phyloP scores from a whole-genome alignment of 345 rosid genomes.

The Anastatica hierochuntica region DNA sequence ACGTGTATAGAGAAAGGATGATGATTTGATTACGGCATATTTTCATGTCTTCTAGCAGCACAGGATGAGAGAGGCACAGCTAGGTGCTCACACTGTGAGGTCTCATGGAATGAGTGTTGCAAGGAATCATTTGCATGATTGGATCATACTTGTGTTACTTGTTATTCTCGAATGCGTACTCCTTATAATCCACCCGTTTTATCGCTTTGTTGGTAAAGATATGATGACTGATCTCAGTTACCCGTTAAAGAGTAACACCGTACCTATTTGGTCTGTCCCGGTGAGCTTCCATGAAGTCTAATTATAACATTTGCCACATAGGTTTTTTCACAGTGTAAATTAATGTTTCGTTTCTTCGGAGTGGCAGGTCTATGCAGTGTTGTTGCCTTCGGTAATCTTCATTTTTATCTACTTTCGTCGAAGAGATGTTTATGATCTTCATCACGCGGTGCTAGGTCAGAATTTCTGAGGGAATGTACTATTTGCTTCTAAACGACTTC shows the following conservation, averaged over 20 bases:
- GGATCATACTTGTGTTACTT: slow-evolving; percentile 66
- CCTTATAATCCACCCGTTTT: slow-evolving; percentile 55
- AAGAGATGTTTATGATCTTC: slow-evolving; percentile 87
- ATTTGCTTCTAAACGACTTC: not conserved
- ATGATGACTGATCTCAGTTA: slow-evolving; percentile 86
- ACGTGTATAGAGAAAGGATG: not conserved
- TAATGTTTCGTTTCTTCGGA: not conserved
- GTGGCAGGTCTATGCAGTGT: slow-evolving; percentile 44
- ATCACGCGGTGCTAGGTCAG: slow-evolving; percentile 73
- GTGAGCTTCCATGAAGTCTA: slow-evolving; percentile 29
- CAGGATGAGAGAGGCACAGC: slow-evolving; percentile 47
- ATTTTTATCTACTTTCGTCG: slow-evolving; percentile 41
- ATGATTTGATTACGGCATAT: not conserved
- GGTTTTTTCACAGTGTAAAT: not conserved
- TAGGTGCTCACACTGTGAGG: slow-evolving; percentile 44
- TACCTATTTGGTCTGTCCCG: slow-evolving; percentile 76
- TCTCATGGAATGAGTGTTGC: slow-evolving; percentile 57
- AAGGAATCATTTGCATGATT: slow-evolving; percentile 57
- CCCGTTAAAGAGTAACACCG: slow-evolving; percentile 62
- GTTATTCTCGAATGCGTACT: slow-evolving; percentile 33
- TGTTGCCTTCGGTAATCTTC: slow-evolving; percentile 61
- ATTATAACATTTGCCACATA: not conserved
- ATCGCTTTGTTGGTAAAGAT: slow-evolving; percentile 80
- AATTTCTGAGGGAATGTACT: not conserved
- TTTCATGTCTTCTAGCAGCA: slow-evolving; percentile 18